These are phyloP conservation scores for Acanthamoeba sp. DNA, from an alignment of 208 protist species.

Conservation along the genomic window DNA sequence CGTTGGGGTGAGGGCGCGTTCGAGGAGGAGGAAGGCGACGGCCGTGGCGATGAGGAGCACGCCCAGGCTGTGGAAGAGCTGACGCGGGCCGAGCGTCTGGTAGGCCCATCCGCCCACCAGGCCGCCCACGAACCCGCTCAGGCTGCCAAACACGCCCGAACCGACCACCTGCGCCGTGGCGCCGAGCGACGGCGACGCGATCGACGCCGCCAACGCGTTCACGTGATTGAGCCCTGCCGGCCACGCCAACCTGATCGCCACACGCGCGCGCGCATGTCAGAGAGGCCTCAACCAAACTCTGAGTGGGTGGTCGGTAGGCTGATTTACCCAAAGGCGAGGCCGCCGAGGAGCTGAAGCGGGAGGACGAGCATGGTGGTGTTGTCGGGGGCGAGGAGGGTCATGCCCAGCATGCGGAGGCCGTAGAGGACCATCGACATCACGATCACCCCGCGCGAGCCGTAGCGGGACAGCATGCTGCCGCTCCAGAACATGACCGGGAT, in stretches of 20 bases:
- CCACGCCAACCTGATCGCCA: neutral
- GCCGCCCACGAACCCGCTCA: constrained; percentile 51
- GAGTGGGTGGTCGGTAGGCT: too few relatives aligned
- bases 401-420: neutral
- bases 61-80: constrained; percentile 26
- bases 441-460: neutral
- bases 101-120: constrained; percentile 56
- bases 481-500: constrained; percentile 59
- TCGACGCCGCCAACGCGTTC: neutral
- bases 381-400: neutral
- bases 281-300: neutral
- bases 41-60: neutral
- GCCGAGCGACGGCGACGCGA: neutral
- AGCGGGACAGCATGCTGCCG: neutral
- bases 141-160: constrained; percentile 22
- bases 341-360: constrained; percentile 8
- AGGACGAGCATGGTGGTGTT: constrained; percentile 1
- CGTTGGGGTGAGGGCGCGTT: neutral
- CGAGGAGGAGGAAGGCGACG: neutral
- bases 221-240: constrained; percentile 35
- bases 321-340: constrained; percentile 60
- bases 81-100: neutral
- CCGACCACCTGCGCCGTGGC: constrained; percentile 15
- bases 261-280: neutral
- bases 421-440: neutral